These are phyloP conservation scores for Colletotrichum tropicicola DNA, from an alignment of 2,329 filamentous ascomycete genomes.

Conservation along the genomic window DNA sequence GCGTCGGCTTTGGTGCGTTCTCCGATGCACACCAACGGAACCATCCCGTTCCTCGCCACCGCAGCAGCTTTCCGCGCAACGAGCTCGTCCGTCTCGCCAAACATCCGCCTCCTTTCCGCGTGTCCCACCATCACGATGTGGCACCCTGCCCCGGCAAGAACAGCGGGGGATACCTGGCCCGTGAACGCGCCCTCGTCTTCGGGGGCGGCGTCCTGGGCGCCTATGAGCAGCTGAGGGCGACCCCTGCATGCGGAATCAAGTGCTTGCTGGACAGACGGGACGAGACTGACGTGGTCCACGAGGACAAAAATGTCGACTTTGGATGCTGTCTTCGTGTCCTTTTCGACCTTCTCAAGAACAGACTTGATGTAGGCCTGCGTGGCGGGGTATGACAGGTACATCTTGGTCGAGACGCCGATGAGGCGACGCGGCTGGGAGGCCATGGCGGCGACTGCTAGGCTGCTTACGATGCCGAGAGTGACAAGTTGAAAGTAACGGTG, in stretches of 20 bases:
- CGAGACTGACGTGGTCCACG: constrained; percentile 77
- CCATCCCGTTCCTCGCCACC: constrained; percentile 72
- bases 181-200: constrained; percentile 79
- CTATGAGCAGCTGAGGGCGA: constrained; percentile 66
- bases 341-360: constrained; percentile 55
- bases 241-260: constrained; percentile 10
- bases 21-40: constrained; percentile 83
- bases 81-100: constrained; percentile 75
- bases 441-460: no score
- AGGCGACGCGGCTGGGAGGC: constrained; percentile 70
- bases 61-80: constrained; percentile 76
- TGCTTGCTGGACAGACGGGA: constrained; percentile 58
- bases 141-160: constrained; percentile 73
- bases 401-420: constrained; percentile 78
- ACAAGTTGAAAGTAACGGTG: no score
- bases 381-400: constrained; percentile 77
- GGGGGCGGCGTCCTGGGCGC: constrained; percentile 79
- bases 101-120: constrained; percentile 77
- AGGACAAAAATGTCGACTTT: constrained; percentile 82
- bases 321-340: no score
- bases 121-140: constrained; percentile 82
- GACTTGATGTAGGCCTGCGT: constrained; percentile 65
- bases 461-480: no score
- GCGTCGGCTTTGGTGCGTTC: constrained; percentile 66
- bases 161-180: constrained; percentile 77